Evolutionary conservation across 345 rosid genomes (phyloP), one percentile per base, ranked within the genome.

Genomic region (Citrus unshiu): DNA sequence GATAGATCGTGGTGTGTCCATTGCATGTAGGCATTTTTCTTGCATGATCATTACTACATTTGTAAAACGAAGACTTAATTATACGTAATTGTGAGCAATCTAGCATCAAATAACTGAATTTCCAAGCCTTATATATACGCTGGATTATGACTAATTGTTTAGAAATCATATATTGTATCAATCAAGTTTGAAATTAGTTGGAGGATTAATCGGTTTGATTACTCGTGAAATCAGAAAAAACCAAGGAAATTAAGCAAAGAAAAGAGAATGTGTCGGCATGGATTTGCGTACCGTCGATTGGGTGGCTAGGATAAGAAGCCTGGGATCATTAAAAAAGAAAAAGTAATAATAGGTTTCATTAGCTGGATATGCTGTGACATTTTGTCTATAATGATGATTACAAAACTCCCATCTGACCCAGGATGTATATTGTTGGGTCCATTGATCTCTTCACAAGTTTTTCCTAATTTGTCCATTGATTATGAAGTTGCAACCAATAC

Each of bases 401-500:
- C 90, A 57, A 49, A 76, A 18, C 73, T 80, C 74, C 87, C 66
- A 32, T 71, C 37, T 69, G 51, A 74, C 2, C 58, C n/a, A 13
- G 70, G 73, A 56, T 68, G 27, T 16, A 3, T 6, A 73, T 7
- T 37, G 46, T 24, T 49, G 77, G 79, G 81, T 76, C 78, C 81
- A 63, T 57, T 1, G 21, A 16, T 57, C 24, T 30, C 63, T n/a
- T n/a, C 35, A 21, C 40, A 9, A 25, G 2, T 2, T 51, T 22
- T 27, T 60, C 65, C 16, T 30, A 25, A 7, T 79, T 59, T 76
- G n/a, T 46, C n/a, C n/a, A 43, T 7, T 65, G 80, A 77, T 46
- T 46, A 56, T 61, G 82, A 79, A 79, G 74, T 82, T 49, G 74
- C 86, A 84, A 87, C 86, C 72, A 78, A 84, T 65, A 4, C 56